phyloP scores from a whole-genome alignment of 129 eudicot species.

The Daucus carota region DNA sequence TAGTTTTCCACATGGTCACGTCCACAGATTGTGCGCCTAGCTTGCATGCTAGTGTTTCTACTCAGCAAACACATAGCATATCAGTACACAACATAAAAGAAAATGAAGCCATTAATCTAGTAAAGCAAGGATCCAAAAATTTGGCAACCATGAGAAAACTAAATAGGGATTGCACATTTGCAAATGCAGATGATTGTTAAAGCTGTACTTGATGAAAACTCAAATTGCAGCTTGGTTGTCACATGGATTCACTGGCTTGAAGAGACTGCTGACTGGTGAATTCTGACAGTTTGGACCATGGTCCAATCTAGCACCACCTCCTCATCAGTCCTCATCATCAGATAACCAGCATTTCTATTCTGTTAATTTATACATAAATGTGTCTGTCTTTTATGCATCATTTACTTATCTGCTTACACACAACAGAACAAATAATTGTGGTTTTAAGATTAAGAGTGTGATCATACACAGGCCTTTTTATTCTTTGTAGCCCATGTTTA shows the following conservation, averaged over 20 bases:
- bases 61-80: slow-evolving; percentile 18
- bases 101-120: not conserved
- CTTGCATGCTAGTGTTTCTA: slow-evolving; percentile 20
- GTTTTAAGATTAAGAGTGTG: not conserved
- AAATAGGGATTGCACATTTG: not conserved
- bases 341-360: slow-evolving; percentile 25
- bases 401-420: not conserved
- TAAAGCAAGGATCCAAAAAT: not conserved
- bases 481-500: not conserved
- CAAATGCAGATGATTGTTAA: slow-evolving; percentile 36
- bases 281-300: slow-evolving; percentile 81
- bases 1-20: slow-evolving; percentile 3
- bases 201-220: slow-evolving; percentile 7
- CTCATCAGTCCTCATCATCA: slow-evolving; percentile 51
- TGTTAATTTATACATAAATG: slow-evolving; percentile 12
- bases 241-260: slow-evolving; percentile 52
- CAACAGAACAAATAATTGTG: not conserved
- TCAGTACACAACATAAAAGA: slow-evolving; percentile 9
- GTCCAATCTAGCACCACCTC: slow-evolving; percentile 38
- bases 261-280: slow-evolving; percentile 12
- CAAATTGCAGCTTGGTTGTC: slow-evolving; percentile 30
- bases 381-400: not conserved
- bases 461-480: not conserved
- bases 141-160: not conserved
- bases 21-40: slow-evolving; percentile 6